Evolutionary conservation across 148 eudicot species (phyloP), one percentile per base, ranked within the genome.

Genomic region (Hydrangea macrophylla): DNA sequence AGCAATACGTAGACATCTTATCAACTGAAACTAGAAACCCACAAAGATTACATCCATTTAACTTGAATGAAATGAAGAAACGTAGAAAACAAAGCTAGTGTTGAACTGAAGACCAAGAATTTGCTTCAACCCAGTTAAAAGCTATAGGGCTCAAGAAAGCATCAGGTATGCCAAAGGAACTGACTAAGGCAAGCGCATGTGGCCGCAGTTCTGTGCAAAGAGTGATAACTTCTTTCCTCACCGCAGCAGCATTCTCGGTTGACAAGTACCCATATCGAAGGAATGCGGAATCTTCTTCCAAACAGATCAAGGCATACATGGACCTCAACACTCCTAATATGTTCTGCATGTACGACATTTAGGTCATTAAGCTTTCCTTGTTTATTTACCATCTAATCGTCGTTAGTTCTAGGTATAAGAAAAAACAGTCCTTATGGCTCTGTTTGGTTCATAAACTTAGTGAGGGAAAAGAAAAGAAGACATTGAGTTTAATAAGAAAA

Each of bases 211-310:
- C 96, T 51, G 80, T 77, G 85, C 99, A 94, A 24, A 94, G 90
- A 58, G 76, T 85, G 2, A 74, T 68, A 62, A 94, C 88, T 82
- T 91, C 96, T 73, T 83, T 81, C 65, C 99, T 85, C 75, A 94
- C 87, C 10, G 62, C 71, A 30, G 84, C 88, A 63, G 90, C 96
- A 69, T 85, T 81, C 57, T 79, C 93, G 7, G 68, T 73, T 37
- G 96, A 76, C 26, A 94, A 56, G 75, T 80, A 83, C 3, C 99
- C 99, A 20, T 90, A 94, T 9, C 96, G 89, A 17, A 93, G 97
- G 82, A 93, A 93, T 8, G 95, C 78, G 44, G 87, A 71, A 63
- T 93, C 98, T 86, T 93, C 98, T 60, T 93, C 98, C 78, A 93
- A 27, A 55, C 78, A 74, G 61, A 84, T 79, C 71, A 87, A 27